phyloP scores from a whole-genome alignment of 2,329 filamentous ascomycete genomes.

The Graphilbum fragrans region DNA sequence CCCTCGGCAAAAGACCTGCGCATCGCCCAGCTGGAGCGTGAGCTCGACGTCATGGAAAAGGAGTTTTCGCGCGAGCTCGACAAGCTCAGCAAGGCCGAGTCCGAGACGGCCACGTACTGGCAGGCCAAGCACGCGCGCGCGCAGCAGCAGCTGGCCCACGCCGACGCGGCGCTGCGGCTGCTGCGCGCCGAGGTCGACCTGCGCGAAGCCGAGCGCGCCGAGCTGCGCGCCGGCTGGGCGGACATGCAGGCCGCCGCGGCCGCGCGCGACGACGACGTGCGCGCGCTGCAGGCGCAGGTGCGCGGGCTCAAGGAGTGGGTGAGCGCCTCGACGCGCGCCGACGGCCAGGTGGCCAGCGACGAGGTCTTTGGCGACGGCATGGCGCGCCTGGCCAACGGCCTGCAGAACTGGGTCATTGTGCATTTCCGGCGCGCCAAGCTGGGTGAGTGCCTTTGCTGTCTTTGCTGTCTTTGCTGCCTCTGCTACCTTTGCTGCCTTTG shows the following conservation, averaged over 20 bases:
- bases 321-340: constrained; percentile 50
- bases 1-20: constrained; percentile 34
- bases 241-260: constrained; percentile 31
- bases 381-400: constrained; percentile 48
- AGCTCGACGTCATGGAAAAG: constrained; percentile 37
- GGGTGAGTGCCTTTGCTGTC: constrained; percentile 18
- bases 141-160: constrained; percentile 38
- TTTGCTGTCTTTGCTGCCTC: background rate
- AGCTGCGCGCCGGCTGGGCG: constrained; percentile 38
- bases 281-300: constrained; percentile 44
- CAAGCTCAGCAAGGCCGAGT: constrained; percentile 38
- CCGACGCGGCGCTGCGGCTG: constrained; percentile 40
- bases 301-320: constrained; percentile 61
- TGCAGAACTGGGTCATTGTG: constrained; percentile 64
- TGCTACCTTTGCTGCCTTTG: background rate
- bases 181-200: constrained; percentile 36
- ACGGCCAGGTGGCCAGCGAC: constrained; percentile 54
- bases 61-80: constrained; percentile 43
- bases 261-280: constrained; percentile 43
- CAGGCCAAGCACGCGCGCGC: constrained; percentile 36
- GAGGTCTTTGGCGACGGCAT: constrained; percentile 53
- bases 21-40: constrained; percentile 39
- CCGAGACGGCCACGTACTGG: constrained; percentile 44
- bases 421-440: constrained; percentile 54
- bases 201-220: constrained; percentile 31